Percentiles rank a stretch among this genome's conserved stretches.
Evolutionary conservation across 352 stramenopile species (phyloP).

Genomic region (Globisporangium mamillatum): DNA sequence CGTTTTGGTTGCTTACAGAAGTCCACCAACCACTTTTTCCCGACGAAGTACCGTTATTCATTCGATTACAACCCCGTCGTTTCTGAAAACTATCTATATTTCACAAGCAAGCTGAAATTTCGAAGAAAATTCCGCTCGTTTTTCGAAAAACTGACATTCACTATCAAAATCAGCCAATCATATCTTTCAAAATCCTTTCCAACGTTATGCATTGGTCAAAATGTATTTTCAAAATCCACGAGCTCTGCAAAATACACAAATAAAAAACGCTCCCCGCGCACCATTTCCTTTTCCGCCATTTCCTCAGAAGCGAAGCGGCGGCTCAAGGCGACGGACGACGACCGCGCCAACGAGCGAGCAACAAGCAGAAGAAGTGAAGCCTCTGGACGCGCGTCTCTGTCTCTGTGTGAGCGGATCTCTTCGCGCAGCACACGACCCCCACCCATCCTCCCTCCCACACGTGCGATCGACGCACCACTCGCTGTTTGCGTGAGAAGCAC

Average conservation of each 20-base stretch:
- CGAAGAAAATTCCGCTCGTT: not conserved
- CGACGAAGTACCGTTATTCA: not conserved
- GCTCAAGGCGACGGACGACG: not conserved
- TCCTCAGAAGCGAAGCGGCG: not conserved
- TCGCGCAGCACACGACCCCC: not conserved
- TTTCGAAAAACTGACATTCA: not conserved
- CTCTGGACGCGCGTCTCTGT: not conserved
- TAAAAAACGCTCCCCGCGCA: not conserved
- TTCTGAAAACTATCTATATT: not conserved
- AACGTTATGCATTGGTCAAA: not conserved
- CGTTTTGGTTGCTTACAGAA: not conserved
- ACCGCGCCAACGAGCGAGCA: not conserved
- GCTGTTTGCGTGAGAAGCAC: not conserved
- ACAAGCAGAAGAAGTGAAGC: not conserved
- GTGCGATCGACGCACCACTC: not conserved
- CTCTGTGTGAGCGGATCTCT: not conserved
- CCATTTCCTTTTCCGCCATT: not conserved
- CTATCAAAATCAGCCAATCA: not conserved
- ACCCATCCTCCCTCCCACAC: not conserved
- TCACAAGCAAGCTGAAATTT: not conserved
- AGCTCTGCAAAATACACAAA: not conserved
- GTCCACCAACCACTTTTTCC: not conserved
- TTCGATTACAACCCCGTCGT: not conserved
- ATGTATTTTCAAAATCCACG: not conserved
- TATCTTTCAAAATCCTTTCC: not conserved